Evolutionary conservation across 2,329 filamentous ascomycete genomes (phyloP).

Genomic region (Epichloe coenophiala): DNA sequence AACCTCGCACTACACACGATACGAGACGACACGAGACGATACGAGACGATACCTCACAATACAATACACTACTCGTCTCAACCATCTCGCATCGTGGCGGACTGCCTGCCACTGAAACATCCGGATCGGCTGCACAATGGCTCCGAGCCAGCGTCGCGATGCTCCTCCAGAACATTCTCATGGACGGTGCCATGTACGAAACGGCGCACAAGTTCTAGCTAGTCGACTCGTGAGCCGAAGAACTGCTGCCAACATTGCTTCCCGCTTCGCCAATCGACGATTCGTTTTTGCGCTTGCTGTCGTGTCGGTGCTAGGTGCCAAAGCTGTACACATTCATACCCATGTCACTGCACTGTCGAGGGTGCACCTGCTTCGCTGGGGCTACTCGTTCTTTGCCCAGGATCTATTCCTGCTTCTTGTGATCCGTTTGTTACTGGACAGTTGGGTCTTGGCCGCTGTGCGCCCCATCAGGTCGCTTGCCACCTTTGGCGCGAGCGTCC

Average conservation of each 20-base stretch:
- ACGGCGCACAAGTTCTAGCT: background rate
- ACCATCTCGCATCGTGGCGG: too few relatives aligned
- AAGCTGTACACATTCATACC: slow-evolving; percentile 16
- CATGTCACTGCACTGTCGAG: slow-evolving; percentile 15
- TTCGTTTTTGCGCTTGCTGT: slow-evolving; percentile 17
- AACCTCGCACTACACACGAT: background rate
- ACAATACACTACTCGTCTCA: background rate
- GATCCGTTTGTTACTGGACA: slow-evolving; percentile 16
- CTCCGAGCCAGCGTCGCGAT: background rate
- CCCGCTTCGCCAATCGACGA: slow-evolving; percentile 14
- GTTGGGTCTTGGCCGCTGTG: slow-evolving; percentile 8
- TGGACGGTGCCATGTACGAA: background rate
- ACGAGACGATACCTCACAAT: too few relatives aligned
- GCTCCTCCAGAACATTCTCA: background rate
- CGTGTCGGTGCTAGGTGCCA: slow-evolving; percentile 15
- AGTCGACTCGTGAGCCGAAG: background rate
- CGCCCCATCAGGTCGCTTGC: slow-evolving; percentile 2
- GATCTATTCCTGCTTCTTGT: slow-evolving; percentile 17
- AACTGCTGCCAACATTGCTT: background rate
- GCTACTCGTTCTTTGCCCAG: slow-evolving; percentile 20
- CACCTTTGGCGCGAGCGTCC: slow-evolving; percentile 6
- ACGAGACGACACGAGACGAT: background rate
- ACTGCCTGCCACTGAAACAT: background rate
- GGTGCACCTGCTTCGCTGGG: slow-evolving; percentile 15
- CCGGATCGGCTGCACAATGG: background rate